Evolutionary conservation across 2,329 filamentous ascomycete genomes (phyloP).

Genomic region (Cytospora mali): DNA sequence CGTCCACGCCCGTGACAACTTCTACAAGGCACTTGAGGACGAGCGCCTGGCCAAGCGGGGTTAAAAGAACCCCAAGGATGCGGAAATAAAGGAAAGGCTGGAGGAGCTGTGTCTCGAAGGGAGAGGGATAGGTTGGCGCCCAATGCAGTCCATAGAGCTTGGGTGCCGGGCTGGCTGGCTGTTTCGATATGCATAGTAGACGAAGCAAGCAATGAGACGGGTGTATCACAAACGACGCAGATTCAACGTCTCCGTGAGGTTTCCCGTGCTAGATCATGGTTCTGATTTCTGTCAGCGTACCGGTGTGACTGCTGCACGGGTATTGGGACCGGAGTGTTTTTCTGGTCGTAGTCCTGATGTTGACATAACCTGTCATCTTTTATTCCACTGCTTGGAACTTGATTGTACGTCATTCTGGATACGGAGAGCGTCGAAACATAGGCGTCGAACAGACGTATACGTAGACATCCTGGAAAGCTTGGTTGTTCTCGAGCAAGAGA

Average conservation of each 20-base stretch:
- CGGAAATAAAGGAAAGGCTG: neutral
- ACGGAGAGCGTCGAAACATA: neutral
- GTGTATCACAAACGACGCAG: neutral
- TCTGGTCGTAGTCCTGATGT: neutral
- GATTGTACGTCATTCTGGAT: neutral
- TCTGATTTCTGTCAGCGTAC: neutral
- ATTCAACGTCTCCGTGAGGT: neutral
- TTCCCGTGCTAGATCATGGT: neutral
- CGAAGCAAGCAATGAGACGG: conserved; percentile 32
- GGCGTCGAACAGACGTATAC: neutral
- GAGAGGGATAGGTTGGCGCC: conserved; percentile 1
- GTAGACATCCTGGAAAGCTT: neutral
- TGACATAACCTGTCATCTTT: neutral
- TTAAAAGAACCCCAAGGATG: neutral
- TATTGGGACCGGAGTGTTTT: neutral
- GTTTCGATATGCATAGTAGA: conserved; percentile 36
- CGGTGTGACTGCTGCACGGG: neutral
- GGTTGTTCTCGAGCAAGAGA: neutral
- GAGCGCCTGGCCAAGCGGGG: conserved; percentile 48
- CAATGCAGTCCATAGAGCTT: conserved; percentile 18
- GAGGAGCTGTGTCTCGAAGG: conserved; percentile 19
- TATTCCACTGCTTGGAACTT: neutral
- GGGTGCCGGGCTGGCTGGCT: conserved; percentile 9
- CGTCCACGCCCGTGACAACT: conserved; percentile 59
- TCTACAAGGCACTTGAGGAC: conserved; percentile 61